phyloP scores from a whole-genome alignment of 768 basidiomycete species.

The Mycena indigotica region DNA sequence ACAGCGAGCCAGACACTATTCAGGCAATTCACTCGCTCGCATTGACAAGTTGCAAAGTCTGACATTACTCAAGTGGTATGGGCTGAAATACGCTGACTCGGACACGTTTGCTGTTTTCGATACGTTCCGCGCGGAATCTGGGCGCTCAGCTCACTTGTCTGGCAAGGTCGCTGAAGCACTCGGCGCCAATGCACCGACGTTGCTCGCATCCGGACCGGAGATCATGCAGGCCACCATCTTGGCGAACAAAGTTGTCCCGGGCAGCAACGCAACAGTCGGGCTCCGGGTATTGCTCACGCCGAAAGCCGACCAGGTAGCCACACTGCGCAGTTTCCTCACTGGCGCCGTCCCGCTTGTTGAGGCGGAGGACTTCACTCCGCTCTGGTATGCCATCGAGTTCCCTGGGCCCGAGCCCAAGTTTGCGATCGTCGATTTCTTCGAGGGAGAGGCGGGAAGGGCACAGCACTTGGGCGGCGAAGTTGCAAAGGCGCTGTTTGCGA shows the following conservation, averaged over 20 bases:
- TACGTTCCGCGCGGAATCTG: conserved; percentile 36
- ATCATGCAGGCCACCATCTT: conserved; percentile 27
- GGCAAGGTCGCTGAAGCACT: conserved; percentile 41
- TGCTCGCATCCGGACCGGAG: conserved; percentile 33
- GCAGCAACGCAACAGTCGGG: background rate
- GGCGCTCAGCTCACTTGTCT: conserved; percentile 37
- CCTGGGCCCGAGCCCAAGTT: background rate
- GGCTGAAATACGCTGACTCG: conserved; percentile 30
- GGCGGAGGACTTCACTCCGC: background rate
- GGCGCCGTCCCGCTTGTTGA: background rate
- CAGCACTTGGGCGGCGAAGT: background rate
- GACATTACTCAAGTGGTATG: too few relatives aligned
- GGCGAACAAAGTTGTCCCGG: too few relatives aligned
- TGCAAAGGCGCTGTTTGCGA: background rate
- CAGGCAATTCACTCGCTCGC: too few relatives aligned
- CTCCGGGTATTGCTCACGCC: background rate
- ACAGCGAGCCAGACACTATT: conserved; percentile 4
- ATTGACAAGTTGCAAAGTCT: too few relatives aligned
- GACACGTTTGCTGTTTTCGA: conserved; percentile 40
- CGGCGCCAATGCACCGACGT: conserved; percentile 31
- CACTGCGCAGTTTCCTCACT: background rate
- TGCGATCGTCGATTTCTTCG: background rate
- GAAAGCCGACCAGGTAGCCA: background rate
- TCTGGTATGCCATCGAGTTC: background rate
- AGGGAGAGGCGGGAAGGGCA: background rate